Evolutionary conservation across 805 yeast genomes (phyloP).

Genomic region (Candida boleticola): DNA sequence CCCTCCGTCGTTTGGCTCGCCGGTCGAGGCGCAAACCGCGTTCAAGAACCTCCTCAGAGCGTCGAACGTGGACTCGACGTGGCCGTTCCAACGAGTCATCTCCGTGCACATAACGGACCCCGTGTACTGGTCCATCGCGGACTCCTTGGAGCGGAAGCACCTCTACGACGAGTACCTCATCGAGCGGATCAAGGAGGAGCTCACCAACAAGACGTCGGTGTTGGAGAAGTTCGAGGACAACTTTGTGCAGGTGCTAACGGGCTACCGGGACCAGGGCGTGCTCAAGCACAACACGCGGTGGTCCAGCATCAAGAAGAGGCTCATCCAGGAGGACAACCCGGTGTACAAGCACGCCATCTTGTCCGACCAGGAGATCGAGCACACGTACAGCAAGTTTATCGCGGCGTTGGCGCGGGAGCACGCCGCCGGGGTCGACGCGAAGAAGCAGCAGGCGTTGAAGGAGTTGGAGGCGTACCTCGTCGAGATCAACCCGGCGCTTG

Average conservation of each 20-base stretch:
- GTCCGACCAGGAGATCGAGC: constrained; percentile 54
- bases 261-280: constrained; percentile 28
- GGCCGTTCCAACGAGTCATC: constrained; percentile 73
- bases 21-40: constrained; percentile 38
- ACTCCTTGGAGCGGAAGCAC: constrained; percentile 57
- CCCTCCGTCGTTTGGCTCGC: constrained; percentile 16
- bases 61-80: constrained; percentile 61
- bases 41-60: constrained; percentile 56
- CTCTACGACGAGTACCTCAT: constrained; percentile 64
- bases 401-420: constrained; percentile 34
- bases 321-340: constrained; percentile 62
- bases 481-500: constrained; percentile 28
- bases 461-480: constrained; percentile 54
- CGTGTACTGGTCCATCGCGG: constrained; percentile 65
- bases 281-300: constrained; percentile 62
- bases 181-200: constrained; percentile 42
- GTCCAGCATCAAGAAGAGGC: constrained; percentile 48
- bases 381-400: constrained; percentile 53
- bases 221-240: constrained; percentile 54
- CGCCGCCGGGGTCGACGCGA: constrained; percentile 15
- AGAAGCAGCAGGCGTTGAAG: constrained; percentile 46
- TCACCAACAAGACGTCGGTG: constrained; percentile 50
- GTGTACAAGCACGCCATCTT: constrained; percentile 59
- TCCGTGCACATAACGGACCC: constrained; percentile 55
- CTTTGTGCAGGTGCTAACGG: constrained; percentile 47